Conservation (phyloP, 768 basidiomycete species). For the Tylopilus intermedius region DNA sequence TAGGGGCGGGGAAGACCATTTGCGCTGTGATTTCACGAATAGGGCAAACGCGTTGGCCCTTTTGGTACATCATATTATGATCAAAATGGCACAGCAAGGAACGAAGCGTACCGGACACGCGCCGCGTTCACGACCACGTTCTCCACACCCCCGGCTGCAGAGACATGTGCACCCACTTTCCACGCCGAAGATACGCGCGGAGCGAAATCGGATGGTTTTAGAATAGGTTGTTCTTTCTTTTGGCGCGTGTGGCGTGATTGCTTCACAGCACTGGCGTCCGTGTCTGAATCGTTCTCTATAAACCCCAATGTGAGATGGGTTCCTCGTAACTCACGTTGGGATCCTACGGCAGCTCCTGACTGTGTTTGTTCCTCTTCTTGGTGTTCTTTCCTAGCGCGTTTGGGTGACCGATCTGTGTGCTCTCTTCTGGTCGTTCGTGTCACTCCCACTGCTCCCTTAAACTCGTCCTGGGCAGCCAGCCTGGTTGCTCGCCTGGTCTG, state of each 20-base stretch:
- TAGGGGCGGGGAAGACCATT: constrained; percentile 68
- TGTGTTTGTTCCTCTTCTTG: neutral
- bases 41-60: constrained; percentile 83
- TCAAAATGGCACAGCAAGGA: neutral
- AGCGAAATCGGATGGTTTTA: constrained; percentile 27
- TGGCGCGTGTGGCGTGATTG: constrained; percentile 5
- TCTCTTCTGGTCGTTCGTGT: neutral
- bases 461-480: neutral
- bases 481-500: constrained; percentile 20
- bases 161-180: constrained; percentile 84
- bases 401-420: constrained; percentile 5
- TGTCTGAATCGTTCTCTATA: neutral
- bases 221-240: constrained; percentile 10
- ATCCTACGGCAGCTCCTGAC: neutral
- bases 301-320: neutral
- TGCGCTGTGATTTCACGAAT: constrained; percentile 80
- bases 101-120: constrained; percentile 50
- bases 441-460: neutral
- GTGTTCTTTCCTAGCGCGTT: constrained; percentile 12
- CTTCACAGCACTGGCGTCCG: neutral
- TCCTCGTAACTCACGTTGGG: constrained; percentile 9
- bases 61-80: neutral
- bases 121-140: constrained; percentile 68
- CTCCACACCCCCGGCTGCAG: constrained; percentile 74
- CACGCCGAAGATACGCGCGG: constrained; percentile 37